phyloP scores from a whole-genome alignment of 2,329 filamentous ascomycete species.

The Fusarium incarnatum region DNA sequence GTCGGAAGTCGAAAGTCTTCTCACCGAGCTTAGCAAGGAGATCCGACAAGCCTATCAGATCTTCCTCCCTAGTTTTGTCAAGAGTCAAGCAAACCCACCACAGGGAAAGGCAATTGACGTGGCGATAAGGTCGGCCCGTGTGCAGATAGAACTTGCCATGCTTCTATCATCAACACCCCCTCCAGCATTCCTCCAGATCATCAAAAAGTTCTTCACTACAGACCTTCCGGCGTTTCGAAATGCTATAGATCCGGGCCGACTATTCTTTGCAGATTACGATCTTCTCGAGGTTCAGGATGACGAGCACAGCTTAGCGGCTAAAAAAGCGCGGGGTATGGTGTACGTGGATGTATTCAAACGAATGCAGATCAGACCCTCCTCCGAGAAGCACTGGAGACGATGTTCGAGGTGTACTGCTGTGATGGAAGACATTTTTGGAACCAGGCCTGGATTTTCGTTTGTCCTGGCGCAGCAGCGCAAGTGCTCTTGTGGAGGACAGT shows the following conservation, averaged over 20 bases:
- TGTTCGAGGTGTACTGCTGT: slow-evolving; percentile 70
- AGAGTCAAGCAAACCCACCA: slow-evolving; percentile 60
- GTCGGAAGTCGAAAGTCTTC: slow-evolving; percentile 71
- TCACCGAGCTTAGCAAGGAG: slow-evolving; percentile 61
- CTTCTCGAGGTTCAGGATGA: slow-evolving; percentile 75
- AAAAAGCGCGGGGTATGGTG: slow-evolving; percentile 50
- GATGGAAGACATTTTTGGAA: slow-evolving; percentile 69
- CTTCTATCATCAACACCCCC: slow-evolving; percentile 62
- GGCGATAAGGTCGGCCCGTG: slow-evolving; percentile 59
- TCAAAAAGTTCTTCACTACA: slow-evolving; percentile 73
- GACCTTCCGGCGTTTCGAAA: slow-evolving; percentile 69
- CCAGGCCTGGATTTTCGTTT: slow-evolving; percentile 64
- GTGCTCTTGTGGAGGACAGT: slow-evolving; percentile 66
- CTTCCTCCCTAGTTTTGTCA: slow-evolving; percentile 58
- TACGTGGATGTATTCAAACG: slow-evolving; percentile 70
- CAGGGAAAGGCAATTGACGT: slow-evolving; percentile 58
- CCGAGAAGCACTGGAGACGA: slow-evolving; percentile 51
- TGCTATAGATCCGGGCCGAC: slow-evolving; percentile 71
- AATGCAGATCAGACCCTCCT: slow-evolving; percentile 59
- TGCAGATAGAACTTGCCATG: slow-evolving; percentile 64
- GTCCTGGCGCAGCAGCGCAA: slow-evolving; percentile 66
- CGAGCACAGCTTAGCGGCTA: slow-evolving; percentile 57
- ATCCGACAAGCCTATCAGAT: slow-evolving; percentile 64
- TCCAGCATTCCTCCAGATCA: slow-evolving; percentile 63
- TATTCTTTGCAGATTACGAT: slow-evolving; percentile 79